phyloP scores from a whole-genome alignment of 2,329 filamentous ascomycete genomes.

The Thermoascus crustaceus region DNA sequence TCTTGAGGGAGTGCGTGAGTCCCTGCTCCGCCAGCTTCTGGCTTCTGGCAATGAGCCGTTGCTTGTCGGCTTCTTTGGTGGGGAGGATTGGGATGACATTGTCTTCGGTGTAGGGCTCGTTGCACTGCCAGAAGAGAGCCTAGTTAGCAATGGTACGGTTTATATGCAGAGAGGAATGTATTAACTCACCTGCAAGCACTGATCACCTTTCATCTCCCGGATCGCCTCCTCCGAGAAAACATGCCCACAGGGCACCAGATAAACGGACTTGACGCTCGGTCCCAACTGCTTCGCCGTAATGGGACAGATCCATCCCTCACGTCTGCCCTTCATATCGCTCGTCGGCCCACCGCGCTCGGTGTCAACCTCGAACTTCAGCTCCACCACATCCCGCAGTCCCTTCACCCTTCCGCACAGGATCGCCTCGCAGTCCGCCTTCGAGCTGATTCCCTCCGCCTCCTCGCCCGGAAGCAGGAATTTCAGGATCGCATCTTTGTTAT shows the following conservation, averaged over 20 bases:
- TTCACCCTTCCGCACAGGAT: constrained; percentile 59
- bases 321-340: constrained; percentile 34
- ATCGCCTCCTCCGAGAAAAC: constrained; percentile 84
- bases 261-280: constrained; percentile 69
- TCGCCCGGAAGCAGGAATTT: constrained; percentile 54
- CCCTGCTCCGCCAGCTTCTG: constrained; percentile 63
- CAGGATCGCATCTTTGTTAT: constrained; percentile 89
- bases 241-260: constrained; percentile 90
- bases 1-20: constrained; percentile 81
- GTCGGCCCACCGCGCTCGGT: constrained; percentile 32
- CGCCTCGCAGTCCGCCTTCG: constrained; percentile 53
- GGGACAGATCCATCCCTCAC: constrained; percentile 68
- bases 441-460: constrained; percentile 45
- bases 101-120: constrained; percentile 59
- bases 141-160: constrained; percentile 3
- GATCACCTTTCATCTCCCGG: constrained; percentile 63
- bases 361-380: constrained; percentile 65
- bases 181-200: constrained; percentile 46
- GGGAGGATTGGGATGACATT: constrained; percentile 81
- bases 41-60: constrained; percentile 56
- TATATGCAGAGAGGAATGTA: not conserved
- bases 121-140: constrained; percentile 52
- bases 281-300: constrained; percentile 82
- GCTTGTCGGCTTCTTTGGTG: constrained; percentile 60
- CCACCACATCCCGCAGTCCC: constrained; percentile 76